A percentile compares a stretch with the other conserved stretches of the same genome.
phyloP scores from a whole-genome alignment of 2,329 filamentous ascomycete species.

The Alternaria burnsii region DNA sequence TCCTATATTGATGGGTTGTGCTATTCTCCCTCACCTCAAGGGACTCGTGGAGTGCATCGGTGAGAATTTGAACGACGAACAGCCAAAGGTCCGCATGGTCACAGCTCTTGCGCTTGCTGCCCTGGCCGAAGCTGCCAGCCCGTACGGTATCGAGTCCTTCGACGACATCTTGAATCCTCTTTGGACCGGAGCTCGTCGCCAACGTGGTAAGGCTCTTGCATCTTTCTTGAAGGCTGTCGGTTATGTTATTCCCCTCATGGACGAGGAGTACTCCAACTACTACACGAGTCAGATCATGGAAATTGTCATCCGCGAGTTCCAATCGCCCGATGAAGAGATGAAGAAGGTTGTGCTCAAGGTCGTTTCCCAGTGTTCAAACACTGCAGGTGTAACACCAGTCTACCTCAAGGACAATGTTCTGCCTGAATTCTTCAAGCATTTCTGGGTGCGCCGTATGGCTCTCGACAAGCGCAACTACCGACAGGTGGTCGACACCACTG shows the following conservation, averaged over 20 bases:
- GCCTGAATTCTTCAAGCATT: conserved; percentile 97
- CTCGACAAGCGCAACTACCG: conserved; percentile 97
- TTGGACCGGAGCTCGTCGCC: conserved; percentile 95
- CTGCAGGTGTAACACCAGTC: conserved; percentile 90
- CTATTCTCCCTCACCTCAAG: conserved; percentile 92
- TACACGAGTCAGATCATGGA: conserved; percentile 99
- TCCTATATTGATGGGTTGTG: conserved; percentile 97
- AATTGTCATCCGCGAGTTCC: conserved; percentile 93
- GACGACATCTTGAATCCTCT: conserved; percentile 97
- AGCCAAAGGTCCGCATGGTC: conserved; percentile 96
- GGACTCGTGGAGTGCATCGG: conserved; percentile 96
- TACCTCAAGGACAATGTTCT: conserved; percentile 96
- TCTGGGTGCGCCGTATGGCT: conserved; percentile 97
- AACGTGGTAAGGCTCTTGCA: conserved; percentile 93
- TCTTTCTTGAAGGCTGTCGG: conserved; percentile 97
- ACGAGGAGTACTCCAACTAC: conserved; percentile 99
- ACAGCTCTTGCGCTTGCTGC: conserved; percentile 95
- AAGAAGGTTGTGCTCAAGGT: conserved; percentile 99
- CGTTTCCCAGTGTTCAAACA: conserved; percentile 92
- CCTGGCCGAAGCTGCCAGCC: conserved; percentile 93
- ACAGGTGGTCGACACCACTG: conserved; percentile 97
- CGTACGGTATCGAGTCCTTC: conserved; percentile 98
- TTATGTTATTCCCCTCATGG: conserved; percentile 98
- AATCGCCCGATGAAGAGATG: conserved; percentile 98
- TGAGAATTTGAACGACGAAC: conserved; percentile 94